Evolutionary conservation across 441 rosid species (phyloP).

Genomic region (Croton laevigatus): DNA sequence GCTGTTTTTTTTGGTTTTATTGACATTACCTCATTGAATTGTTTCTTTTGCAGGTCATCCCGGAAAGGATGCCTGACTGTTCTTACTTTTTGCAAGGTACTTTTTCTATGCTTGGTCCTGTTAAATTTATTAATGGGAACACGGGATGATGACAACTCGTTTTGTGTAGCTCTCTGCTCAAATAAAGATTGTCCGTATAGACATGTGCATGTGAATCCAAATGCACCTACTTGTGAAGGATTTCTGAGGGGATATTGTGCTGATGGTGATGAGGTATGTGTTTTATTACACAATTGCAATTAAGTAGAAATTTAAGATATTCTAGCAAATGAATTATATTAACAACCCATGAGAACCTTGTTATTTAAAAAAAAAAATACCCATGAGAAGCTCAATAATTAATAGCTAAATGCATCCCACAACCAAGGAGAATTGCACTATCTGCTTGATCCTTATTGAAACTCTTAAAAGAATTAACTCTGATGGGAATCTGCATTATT

Average conservation of each 20-base stretch:
- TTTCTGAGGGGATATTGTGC: conserved; percentile 93
- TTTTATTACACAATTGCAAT: background rate
- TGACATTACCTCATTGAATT: conserved; percentile 21
- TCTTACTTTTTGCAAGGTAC: conserved; percentile 92
- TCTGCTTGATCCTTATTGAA: background rate
- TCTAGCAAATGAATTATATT: background rate
- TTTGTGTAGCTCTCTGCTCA: conserved; percentile 77
- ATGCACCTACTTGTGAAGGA: conserved; percentile 73
- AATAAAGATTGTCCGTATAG: conserved; percentile 79
- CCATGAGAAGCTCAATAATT: too few relatives aligned
- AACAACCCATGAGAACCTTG: background rate
- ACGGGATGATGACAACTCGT: conserved; percentile 29
- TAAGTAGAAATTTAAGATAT: background rate
- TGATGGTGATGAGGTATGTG: conserved; percentile 86
- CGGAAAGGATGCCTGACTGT: conserved; percentile 98
- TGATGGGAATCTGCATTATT: background rate
- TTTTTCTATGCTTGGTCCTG: conserved; percentile 15
- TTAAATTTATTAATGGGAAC: conserved; percentile 8
- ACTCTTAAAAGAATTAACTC: background rate
- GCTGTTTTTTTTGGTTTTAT: conserved; percentile 9
- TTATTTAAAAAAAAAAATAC: too few relatives aligned
- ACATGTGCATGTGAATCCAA: conserved; percentile 94
- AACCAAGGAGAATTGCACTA: background rate
- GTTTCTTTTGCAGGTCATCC: conserved; percentile 74
- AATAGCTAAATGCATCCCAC: background rate